These are phyloP conservation scores for Fraxinus anomala DNA, from an alignment of 257 asterid genomes.

Conservation along the genomic window DNA sequence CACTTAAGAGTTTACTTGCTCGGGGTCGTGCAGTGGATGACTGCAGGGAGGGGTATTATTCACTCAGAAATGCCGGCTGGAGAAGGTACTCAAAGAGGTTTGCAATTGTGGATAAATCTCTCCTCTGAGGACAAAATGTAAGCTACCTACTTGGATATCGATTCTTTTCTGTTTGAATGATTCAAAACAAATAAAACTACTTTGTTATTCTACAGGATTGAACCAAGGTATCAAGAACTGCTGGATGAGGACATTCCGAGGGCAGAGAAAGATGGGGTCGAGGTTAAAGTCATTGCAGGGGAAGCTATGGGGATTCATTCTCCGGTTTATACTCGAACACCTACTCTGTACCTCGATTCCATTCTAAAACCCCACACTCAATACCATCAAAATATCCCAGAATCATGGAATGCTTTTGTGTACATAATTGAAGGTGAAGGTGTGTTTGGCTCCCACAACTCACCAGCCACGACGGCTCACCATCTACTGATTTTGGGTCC, in stretches of 20 bases:
- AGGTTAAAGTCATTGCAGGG: conserved; percentile 83
- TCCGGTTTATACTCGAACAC: conserved; percentile 78
- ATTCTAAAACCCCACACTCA: conserved; percentile 53
- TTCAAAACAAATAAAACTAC: neutral
- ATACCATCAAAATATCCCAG: conserved; percentile 68
- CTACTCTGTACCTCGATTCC: conserved; percentile 91
- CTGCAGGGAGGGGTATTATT: conserved; percentile 90
- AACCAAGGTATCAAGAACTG: conserved; percentile 85
- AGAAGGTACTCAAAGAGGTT: conserved; percentile 65
- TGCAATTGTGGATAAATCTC: conserved; percentile 93
- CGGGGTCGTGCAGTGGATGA: conserved; percentile 78
- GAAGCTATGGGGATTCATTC: conserved; percentile 90
- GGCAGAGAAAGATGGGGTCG: conserved; percentile 72
- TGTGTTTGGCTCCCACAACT: conserved; percentile 48
- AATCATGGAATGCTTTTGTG: conserved; percentile 76
- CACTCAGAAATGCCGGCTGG: conserved; percentile 97
- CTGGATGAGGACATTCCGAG: conserved; percentile 56
- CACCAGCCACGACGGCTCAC: conserved; percentile 54
- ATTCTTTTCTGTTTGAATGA: neutral
- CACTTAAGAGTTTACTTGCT: neutral
- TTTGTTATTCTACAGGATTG: conserved; percentile 58
- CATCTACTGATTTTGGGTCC: conserved; percentile 73
- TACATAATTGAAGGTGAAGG: conserved; percentile 85
- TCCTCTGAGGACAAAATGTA: conserved; percentile 86
- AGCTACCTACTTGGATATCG: conserved; percentile 18